Evolutionary conservation across 768 basidiomycete species (phyloP).

Genomic region (Boletus rubroflammeus): DNA sequence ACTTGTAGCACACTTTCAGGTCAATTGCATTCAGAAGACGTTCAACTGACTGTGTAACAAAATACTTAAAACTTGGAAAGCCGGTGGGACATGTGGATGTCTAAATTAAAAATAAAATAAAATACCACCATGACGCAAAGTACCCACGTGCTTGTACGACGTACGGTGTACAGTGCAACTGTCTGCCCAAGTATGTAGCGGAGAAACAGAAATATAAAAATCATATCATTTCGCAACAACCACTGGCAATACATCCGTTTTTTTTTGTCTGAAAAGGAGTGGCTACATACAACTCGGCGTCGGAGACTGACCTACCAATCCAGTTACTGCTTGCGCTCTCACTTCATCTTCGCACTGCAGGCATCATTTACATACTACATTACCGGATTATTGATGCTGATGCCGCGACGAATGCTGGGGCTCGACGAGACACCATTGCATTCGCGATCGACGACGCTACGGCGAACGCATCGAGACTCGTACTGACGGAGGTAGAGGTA

Average conservation of each 20-base stretch:
- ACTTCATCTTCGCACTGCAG: not conserved
- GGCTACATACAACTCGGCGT: not conserved
- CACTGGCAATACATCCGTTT: no score
- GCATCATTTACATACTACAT: not conserved
- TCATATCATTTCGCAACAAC: not conserved
- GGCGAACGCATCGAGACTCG: slow-evolving; percentile 11
- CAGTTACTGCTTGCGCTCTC: not conserved
- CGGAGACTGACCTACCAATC: not conserved
- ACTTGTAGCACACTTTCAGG: not conserved
- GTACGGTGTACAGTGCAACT: not conserved
- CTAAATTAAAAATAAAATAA: no score
- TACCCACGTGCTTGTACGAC: no score
- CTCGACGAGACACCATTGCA: not conserved
- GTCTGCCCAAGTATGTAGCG: not conserved
- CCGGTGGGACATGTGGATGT: no score
- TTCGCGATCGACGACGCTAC: slow-evolving; percentile 22
- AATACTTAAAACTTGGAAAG: not conserved
- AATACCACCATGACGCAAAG: no score
- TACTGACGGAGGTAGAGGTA: not conserved
- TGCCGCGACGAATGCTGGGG: not conserved
- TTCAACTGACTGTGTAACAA: not conserved
- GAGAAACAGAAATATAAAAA: not conserved
- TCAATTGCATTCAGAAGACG: not conserved
- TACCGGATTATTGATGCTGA: not conserved
- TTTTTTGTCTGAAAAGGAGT: not conserved